Evolutionary conservation across 1,139 yeast genomes (phyloP), one percentile per base, ranked within the genome.

Genomic region (Magnusiomyces clavatus): DNA sequence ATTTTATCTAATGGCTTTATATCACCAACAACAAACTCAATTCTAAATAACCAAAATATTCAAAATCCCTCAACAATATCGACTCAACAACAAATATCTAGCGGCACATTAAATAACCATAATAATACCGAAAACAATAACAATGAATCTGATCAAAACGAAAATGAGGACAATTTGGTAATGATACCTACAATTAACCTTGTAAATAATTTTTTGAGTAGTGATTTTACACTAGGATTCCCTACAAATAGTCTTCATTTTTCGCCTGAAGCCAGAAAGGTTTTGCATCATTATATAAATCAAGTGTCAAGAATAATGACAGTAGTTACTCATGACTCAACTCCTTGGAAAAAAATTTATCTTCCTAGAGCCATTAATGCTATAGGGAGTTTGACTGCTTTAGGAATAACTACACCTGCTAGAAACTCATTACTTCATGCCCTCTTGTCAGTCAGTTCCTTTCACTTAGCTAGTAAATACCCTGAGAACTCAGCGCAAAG

Each of bases 281-380:
- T 88, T 46, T 70, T 88, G 45, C 82, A 82, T 57, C 82, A 88
- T 63, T 88, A 87, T 65, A 77, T 81, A n/a, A 79, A 83, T 14
- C 81, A 82, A 56, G 95, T 88, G 1, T 92, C 94, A 0, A 92
- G 86, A 63, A 74, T 85, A 62, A 87, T 88, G 96, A 84, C 95
- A 0, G 95, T 87, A 11, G 83, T 87, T 35, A 86, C 88, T 1
- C 75, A 86, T 49, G 81, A 86, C 0, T 85, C 83, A 57, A 87
- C 86, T 62, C 95, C 96, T 0, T 88, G 96, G 96, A 83, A 83
- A 61, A 82, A 84, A 1, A 81, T 87, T 24, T 87, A 86, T 65
- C 81, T 87, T 56, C 95, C 96, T 0, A 69, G 94, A 50, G 96
- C 95, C 0, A 66, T 83, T 45, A 76, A 80, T 74, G 95, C 94